Conservation (phyloP, 495 filamentous ascomycete species). For the Daldinia grandis region DNA sequence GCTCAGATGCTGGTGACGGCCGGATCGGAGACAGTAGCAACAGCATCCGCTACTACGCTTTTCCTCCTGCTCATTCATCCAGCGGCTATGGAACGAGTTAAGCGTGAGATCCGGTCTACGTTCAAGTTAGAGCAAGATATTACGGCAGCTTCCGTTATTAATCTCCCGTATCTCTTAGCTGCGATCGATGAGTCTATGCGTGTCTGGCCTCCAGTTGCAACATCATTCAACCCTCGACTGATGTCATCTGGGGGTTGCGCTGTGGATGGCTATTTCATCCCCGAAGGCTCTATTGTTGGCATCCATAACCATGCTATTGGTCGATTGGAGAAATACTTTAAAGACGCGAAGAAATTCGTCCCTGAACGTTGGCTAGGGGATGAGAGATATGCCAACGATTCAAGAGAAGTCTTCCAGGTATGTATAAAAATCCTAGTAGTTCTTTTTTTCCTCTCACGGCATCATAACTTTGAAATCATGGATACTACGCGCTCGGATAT, state of each 20-base stretch:
- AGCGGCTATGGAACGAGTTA: slow-evolving; percentile 49
- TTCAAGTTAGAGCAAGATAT: slow-evolving; percentile 61
- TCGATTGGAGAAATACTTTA: slow-evolving; percentile 46
- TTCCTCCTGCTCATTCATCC: slow-evolving; percentile 50
- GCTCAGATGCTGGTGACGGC: slow-evolving; percentile 48
- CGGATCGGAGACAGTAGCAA: slow-evolving; percentile 63
- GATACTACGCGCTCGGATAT: background rate
- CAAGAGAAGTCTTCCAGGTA: slow-evolving; percentile 40
- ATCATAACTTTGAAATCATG: background rate
- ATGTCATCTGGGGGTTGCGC: slow-evolving; percentile 48
- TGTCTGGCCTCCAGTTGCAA: slow-evolving; percentile 60
- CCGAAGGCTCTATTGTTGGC: slow-evolving; percentile 30
- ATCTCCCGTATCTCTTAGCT: slow-evolving; percentile 62
- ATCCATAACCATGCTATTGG: slow-evolving; percentile 36
- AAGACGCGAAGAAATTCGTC: slow-evolving; percentile 50
- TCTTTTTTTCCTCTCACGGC: background rate
- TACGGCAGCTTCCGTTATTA: slow-evolving; percentile 50
- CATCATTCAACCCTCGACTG: slow-evolving; percentile 50
- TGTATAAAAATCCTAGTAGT: background rate
- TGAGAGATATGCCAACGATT: slow-evolving; percentile 52
- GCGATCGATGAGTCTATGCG: slow-evolving; percentile 66
- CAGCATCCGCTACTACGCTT: slow-evolving; percentile 58
- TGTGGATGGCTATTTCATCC: slow-evolving; percentile 51
- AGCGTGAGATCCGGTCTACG: slow-evolving; percentile 56
- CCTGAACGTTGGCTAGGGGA: slow-evolving; percentile 57